Evolutionary conservation across 2,329 filamentous ascomycete species (phyloP).

Genomic region (Massarina eburnea): DNA sequence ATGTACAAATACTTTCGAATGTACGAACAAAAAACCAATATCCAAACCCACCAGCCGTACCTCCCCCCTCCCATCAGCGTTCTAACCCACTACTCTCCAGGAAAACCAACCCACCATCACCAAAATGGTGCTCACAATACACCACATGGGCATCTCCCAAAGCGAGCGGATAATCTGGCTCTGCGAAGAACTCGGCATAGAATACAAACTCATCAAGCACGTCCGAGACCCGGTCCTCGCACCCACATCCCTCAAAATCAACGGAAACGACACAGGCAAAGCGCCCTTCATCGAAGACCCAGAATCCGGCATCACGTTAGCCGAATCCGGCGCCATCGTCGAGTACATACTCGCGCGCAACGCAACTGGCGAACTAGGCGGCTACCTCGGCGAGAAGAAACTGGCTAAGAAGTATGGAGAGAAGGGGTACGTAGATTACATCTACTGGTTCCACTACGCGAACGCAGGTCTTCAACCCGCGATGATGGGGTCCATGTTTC

Average conservation of each 20-base stretch:
- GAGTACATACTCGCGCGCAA: slow-evolving; percentile 62
- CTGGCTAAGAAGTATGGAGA: slow-evolving; percentile 38
- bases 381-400: slow-evolving; percentile 6
- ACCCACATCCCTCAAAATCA: slow-evolving; percentile 16
- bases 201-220: slow-evolving; percentile 54
- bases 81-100: no score
- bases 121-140: slow-evolving; percentile 23
- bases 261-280: slow-evolving; percentile 47
- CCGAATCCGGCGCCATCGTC: slow-evolving; percentile 60
- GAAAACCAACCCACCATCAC: background rate
- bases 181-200: slow-evolving; percentile 61
- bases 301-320: slow-evolving; percentile 48
- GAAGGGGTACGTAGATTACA: slow-evolving; percentile 57
- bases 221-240: slow-evolving; percentile 44
- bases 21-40: no score
- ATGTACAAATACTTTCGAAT: no score
- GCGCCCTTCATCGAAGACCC: slow-evolving; percentile 61
- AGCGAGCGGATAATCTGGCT: slow-evolving; percentile 65
- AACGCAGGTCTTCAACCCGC: slow-evolving; percentile 43
- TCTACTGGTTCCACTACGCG: slow-evolving; percentile 64
- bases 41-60: no score
- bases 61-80: no score
- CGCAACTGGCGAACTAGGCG: slow-evolving; percentile 46
- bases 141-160: slow-evolving; percentile 50
- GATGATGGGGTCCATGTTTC: slow-evolving; percentile 30